Base-by-base conservation (phyloP, 2,329 filamentous ascomycete genomes). In the Teratosphaeria destructans region DNA sequence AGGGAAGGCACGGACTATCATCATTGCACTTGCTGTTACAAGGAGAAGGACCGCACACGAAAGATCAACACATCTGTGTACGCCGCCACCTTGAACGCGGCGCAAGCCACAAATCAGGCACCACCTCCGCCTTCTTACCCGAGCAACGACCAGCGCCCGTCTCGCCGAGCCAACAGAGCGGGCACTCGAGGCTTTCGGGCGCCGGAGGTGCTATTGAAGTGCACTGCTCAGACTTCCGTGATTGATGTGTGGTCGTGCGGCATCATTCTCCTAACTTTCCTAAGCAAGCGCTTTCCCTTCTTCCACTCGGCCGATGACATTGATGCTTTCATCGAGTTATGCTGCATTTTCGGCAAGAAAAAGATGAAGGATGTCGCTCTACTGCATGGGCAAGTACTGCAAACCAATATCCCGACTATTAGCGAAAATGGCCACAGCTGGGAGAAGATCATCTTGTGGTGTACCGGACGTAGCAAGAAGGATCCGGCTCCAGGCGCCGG, bases 271-370 rank as follows among this genome's bases (percentile, higher is more conserved):
- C 80, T 99, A n/a, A 99, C 94, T 0, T 88, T 99, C 63, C 79
- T 99, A 14, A 93, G 89, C 49, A 88, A 88, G 59, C 86, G 94
- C 3, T 99, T 99, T 68, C 94, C 94, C 1, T 99, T 99, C 76
- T 99, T 99, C 81, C 96, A 99, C 76, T 95, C 90, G 54, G 88
- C 91, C n/a, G 94, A 99, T 72, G 94, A 99, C 68, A 88, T 99
- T 55, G 94, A 99, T 71, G 94, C 94, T 57, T 88, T 96, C 82
- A 93, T 99, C 66, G 94, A 99, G 74, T 95, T 99, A 65, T 89
- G 92, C 39, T 95, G 90, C 60, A 95, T 99, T 62, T 96, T 97
- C 72, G 94, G 94, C 56, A 81, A 82, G 52, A 86, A 83, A 70
- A 85, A 86, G 60, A 97, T 99, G 93, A 89, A 87, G 70, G 79